Percentiles rank a stretch among this genome's conserved stretches.
Conservation (phyloP, 257 asterid species). For the Coffea canephora region DNA sequence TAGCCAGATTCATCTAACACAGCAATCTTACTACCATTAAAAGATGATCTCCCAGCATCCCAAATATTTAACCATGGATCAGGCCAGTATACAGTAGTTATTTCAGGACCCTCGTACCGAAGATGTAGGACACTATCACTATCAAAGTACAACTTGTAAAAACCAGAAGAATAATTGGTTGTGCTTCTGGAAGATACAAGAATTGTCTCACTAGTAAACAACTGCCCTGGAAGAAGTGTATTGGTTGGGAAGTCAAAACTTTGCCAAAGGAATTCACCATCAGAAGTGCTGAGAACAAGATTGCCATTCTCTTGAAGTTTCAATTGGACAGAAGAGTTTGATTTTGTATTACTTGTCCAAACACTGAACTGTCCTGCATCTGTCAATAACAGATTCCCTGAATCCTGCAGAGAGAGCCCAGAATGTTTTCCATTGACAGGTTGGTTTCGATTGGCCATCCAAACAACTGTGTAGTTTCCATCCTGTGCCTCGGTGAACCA, state of each 20-base stretch:
- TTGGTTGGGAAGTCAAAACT: conserved; percentile 37
- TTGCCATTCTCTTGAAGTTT: conserved; percentile 31
- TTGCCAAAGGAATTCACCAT: conserved; percentile 26
- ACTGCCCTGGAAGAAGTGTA: conserved; percentile 36
- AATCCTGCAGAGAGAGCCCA: conserved; percentile 9
- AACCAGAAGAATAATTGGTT: conserved; percentile 34
- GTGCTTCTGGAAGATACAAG: conserved; percentile 32
- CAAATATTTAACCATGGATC: conserved; percentile 21
- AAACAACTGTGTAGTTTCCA: conserved; percentile 26
- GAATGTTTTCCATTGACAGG: conserved; percentile 27
- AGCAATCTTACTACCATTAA: conserved; percentile 28
- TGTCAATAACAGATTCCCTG: conserved; percentile 25
- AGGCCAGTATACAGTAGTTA: conserved; percentile 38
- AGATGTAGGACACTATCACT: conserved; percentile 35
- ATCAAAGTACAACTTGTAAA: conserved; percentile 31
- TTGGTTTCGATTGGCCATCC: conserved; percentile 39
- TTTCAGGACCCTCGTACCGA: conserved; percentile 25
- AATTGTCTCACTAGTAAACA: conserved; percentile 5
- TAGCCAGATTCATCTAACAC: conserved; percentile 20
- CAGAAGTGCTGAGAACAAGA: conserved; percentile 21
- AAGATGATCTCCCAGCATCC: conserved; percentile 28
- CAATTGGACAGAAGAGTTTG: neutral
- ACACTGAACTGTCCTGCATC: conserved; percentile 27
- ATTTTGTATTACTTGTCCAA: conserved; percentile 23
- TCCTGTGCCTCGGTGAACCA: conserved; percentile 25